Base-by-base conservation (phyloP, 192 early-diverging fungal genomes). In the Coemansia sp. region DNA sequence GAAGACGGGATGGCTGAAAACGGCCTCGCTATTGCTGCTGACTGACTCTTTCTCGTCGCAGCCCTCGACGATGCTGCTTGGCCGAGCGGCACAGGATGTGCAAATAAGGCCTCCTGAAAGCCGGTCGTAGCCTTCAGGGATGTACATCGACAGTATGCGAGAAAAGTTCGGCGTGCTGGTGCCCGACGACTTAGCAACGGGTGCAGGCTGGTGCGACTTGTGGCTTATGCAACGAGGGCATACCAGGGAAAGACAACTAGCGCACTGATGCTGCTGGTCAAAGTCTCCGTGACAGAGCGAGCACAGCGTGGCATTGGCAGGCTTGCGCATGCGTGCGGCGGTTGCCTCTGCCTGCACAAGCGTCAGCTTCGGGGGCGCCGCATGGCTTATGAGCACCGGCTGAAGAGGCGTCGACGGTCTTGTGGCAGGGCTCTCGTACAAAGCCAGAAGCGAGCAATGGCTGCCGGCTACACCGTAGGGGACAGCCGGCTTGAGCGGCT, bases 281-380 rank as follows among this genome's bases (percentile, higher is more conserved):
- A 80, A 80, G 60, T 66, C 63, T 54, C 77, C 72, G 12, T 75
- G 77, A 56, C 77, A 80, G 10, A 80, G 72, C 48, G 77, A 68
- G 54, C 77, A 80, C 12, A 80, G 63, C 17, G 77, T 80, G 28
- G 72, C 58, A 25, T 50, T 60, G 0, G 61, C 29, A 7, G 20
- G 12, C 2, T 32, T 48, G 50, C 56, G 38, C n/a, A 14, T 38
- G 38, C 72, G 69, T 18, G 58, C 50, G 5, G 71, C 67, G 12
- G 70, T 62, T 5, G 72, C 73, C 61, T 80, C 78, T 8, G 78
- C 78, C 59, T 69, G 63, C 25, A 68, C 73, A 22, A 72, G 67
- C 14, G 78, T 71, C 55, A 80, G 66, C 63, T 75, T 65, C 25
- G 77, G 77, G 12, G 77, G 77, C 8, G 77, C 77, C 18, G 59